phyloP scores from a whole-genome alignment of 2,329 filamentous ascomycete species.

The Penicillium vulpinum region DNA sequence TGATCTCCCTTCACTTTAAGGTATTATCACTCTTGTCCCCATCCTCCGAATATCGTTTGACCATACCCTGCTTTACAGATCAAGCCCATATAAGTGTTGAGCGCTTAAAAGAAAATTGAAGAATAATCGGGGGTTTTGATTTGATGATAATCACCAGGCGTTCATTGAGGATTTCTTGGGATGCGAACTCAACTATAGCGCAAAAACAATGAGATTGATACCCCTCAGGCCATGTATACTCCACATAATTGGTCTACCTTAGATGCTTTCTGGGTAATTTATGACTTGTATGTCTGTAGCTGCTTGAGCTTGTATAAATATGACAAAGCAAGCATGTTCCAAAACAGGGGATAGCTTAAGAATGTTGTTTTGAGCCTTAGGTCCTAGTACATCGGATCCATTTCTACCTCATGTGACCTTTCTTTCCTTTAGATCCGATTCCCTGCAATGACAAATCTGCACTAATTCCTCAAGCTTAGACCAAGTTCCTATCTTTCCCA shows the following conservation, averaged over 20 bases:
- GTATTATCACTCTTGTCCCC: constrained; percentile 37
- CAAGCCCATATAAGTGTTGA: constrained; percentile 49
- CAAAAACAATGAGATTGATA: constrained; percentile 10
- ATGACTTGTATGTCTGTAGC: neutral
- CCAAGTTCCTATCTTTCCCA: neutral
- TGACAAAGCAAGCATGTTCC: neutral
- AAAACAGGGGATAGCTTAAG: neutral
- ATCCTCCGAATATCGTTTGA: constrained; percentile 1
- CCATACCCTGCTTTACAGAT: constrained; percentile 41
- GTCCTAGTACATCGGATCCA: neutral
- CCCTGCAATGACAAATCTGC: neutral
- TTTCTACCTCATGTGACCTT: neutral
- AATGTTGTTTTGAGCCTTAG: neutral
- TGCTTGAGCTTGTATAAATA: neutral
- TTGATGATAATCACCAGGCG: constrained; percentile 26
- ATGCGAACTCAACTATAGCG: constrained; percentile 10
- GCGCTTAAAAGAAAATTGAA: neutral
- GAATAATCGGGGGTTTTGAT: constrained; percentile 9
- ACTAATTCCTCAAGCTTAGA: neutral
- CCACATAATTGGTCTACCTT: neutral
- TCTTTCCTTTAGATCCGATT: neutral
- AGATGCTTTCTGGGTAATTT: neutral
- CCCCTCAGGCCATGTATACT: neutral
- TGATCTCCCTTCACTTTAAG: constrained; percentile 98
- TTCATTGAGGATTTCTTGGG: constrained; percentile 18